Base-by-base conservation (phyloP, 2,329 filamentous ascomycete genomes). In the Elsinoe ampelina region DNA sequence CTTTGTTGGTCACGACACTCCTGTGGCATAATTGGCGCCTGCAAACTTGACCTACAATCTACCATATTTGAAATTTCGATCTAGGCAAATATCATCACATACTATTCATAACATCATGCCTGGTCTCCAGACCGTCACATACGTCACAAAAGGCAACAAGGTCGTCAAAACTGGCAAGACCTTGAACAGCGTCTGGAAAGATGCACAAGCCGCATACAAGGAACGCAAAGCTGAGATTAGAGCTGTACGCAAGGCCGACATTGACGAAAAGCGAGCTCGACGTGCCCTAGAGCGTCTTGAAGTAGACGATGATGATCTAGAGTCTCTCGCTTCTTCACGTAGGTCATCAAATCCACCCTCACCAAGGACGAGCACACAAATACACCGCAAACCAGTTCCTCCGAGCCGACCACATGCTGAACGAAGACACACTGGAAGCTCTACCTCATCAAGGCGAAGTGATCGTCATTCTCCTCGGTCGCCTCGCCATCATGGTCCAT, bases 141-240 rank as follows among this genome's bases (percentile, higher is more conserved):
- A 95, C 66, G 86, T 95, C 72, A 93, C 95, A 75, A 90, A 82
- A 71, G 93, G 89, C 58, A 89, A 89, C 66, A 95, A 95, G 74
- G 84, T 95, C 52, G 88, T 95, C 64, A 91, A 85, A 77, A 93
- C 86, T 59, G 89, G 89, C 67, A 95, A 95, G 73, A 88, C 95
- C 65, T 77, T 97, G 20, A 81, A 95, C 67, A 85, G 84, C 68
- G 86, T 96, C 67, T 95, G 95, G 78, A 95, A 89, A 70, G 90
- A 96, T 69, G 92, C 91, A 61, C 89, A 89, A 68, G 83, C 85
- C 55, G 87, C 88, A 58, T 97, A 97, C 72, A 80, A 85, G 58
- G 89, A 95, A 67, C 88, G 88, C 67, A 95, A 95, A 71, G 86
- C 88, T 5, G 83, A 90, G 63, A 80, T 95, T 64, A 84, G 83